Percentiles rank a stretch among this genome's conserved stretches.
phyloP scores from a whole-genome alignment of 192 early-diverging fungal genomes.

The Rhizophagus sp. region DNA sequence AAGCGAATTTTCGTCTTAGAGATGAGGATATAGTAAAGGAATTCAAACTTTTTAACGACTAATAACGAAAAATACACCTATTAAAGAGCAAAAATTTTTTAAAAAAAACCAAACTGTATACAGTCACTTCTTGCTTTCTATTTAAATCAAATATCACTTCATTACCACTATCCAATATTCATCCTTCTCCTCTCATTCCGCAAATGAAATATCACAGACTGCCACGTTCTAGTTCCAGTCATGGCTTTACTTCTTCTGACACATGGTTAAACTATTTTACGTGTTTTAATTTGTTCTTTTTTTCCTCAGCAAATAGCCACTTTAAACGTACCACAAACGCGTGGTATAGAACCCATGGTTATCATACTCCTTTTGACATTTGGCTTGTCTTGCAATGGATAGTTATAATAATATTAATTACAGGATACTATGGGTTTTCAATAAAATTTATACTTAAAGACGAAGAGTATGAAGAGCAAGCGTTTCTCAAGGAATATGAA shows the following conservation, averaged over 20 bases:
- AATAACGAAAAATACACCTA: not conserved
- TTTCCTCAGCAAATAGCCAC: not conserved
- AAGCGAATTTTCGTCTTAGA: not conserved
- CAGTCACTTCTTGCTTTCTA: not conserved
- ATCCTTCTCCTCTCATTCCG: not conserved
- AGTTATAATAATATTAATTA: not conserved
- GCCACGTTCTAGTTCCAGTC: not conserved
- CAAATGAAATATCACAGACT: not conserved
- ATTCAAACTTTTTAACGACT: not conserved
- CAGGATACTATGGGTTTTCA: slow-evolving; percentile 5
- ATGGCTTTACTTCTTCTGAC: not conserved
- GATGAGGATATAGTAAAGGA: not conserved
- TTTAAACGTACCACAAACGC: slow-evolving; percentile 13
- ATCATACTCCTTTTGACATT: slow-evolving; percentile 17
- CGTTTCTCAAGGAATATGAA: not conserved
- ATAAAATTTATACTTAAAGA: slow-evolving; percentile 9
- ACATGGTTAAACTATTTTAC: not conserved
- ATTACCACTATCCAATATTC: not conserved
- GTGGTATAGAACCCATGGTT: slow-evolving; percentile 22
- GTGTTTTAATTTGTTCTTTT: not conserved
- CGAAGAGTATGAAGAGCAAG: not conserved
- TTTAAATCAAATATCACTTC: not conserved
- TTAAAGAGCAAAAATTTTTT: not conserved
- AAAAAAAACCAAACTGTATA: not conserved
- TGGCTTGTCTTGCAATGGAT: slow-evolving; percentile 19